Base-by-base conservation (phyloP, 2,329 filamentous ascomycete genomes). In the Ceratocystis cubensis region DNA sequence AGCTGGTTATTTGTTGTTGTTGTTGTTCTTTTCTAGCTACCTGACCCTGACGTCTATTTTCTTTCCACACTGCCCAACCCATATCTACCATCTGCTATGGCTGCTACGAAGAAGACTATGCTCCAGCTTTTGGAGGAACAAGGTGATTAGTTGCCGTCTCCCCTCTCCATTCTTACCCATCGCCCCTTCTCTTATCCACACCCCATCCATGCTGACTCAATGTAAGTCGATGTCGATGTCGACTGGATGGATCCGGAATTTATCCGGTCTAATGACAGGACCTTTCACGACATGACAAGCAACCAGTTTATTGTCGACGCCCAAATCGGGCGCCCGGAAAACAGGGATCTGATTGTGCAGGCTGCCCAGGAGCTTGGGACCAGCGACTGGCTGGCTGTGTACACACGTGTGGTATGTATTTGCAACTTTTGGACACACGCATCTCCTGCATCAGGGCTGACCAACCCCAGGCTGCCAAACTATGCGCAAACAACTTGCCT, bases 181-280 rank as follows among this genome's bases (percentile, higher is more conserved):
- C 46, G 8, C 33, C 46, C 53, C 44, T 8, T 15, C 33, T 37
- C 1, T 50, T 7, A 8, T 20, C 46, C 46, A 22, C 20, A 22
- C 46, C 20, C 1, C n/a, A 22, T 25, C 46, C 48, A 8, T 50
- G n/a, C 48, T 50, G 48, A 50, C 48, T 50, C 20, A 50, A 5
- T 41, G 25, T 46, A 63, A 81, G 79, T 81, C 67, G 77, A 81
- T 41, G 74, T 81, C 65, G 79, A 81, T 68, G 77, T 81, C 28
- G 79, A 81, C 70, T 80, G 77, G 75, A 81, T 81, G 79, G 79
- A 79, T 67, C 76, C 78, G 0, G 76, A 78, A 15, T 80, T 77
- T 70, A 77, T 79, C 68, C 76, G 76, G 66, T 72, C 71, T n/a
- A 77, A 80, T 71, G 75, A 75, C 10, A 75, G 80, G 67, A 74